These are phyloP conservation scores for Flaveria trinervia DNA, from an alignment of 129 eudicot species.

Conservation along the genomic window DNA sequence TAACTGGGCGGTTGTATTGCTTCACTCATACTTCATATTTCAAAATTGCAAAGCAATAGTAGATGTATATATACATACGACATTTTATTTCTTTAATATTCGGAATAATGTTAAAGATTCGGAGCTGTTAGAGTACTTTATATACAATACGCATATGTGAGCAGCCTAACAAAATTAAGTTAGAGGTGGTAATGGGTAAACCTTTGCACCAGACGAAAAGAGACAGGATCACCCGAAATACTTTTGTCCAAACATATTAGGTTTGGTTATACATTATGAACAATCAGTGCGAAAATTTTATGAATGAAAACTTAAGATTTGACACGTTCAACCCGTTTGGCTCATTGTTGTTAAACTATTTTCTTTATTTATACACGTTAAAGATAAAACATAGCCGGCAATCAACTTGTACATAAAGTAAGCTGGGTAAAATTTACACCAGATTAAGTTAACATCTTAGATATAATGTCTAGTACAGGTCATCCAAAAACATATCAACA, in stretches of 20 bases:
- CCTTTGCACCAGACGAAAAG: neutral
- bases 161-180: neutral
- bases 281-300: too few relatives aligned
- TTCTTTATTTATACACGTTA: neutral
- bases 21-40: conserved; percentile 12
- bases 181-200: too few relatives aligned
- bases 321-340: neutral
- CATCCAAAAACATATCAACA: neutral
- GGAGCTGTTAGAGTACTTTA: neutral
- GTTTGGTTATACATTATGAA: too few relatives aligned
- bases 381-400: neutral
- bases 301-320: neutral
- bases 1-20: conserved; percentile 16
- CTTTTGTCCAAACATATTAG: neutral
- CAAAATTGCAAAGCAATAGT: neutral
- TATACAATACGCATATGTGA: neutral
- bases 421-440: neutral
- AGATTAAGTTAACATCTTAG: conserved; percentile 1
- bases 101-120: neutral
- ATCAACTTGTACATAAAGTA: neutral
- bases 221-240: neutral
- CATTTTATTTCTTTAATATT: neutral
- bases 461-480: neutral
- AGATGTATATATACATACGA: conserved; percentile 12
- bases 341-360: neutral